Percentiles rank a stretch among this genome's conserved stretches.
These are phyloP conservation scores for Fusarium aywerte DNA, from an alignment of 2,329 filamentous ascomycete genomes.

Conservation along the genomic window DNA sequence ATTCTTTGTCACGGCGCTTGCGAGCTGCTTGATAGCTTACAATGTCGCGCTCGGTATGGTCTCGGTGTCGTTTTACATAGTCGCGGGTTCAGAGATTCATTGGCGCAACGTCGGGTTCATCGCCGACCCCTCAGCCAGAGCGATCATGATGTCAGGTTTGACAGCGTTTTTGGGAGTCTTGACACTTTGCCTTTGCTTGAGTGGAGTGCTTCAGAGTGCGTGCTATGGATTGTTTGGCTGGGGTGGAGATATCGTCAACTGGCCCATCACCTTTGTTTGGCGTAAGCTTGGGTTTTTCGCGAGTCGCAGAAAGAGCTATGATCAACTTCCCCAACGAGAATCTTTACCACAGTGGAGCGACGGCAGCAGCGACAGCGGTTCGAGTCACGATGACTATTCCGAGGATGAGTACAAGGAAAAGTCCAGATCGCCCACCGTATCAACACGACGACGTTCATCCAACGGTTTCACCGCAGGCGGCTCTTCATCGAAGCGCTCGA, in stretches of 20 bases:
- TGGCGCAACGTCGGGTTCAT: constrained; percentile 52
- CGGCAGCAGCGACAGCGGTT: constrained; percentile 9
- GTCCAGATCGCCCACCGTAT: not conserved
- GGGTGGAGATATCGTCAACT: constrained; percentile 46
- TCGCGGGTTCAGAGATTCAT: constrained; percentile 51
- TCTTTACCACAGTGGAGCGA: constrained; percentile 1
- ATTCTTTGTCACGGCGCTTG: constrained; percentile 27
- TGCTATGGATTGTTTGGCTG: constrained; percentile 45
- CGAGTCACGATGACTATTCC: not conserved
- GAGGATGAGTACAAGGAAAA: constrained; percentile 33
- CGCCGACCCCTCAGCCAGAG: constrained; percentile 48
- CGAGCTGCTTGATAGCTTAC: constrained; percentile 33
- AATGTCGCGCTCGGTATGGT: constrained; percentile 42
- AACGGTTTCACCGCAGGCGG: not conserved
- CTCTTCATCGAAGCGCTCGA: constrained; percentile 3
- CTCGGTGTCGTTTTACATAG: constrained; percentile 49
- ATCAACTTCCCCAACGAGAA: constrained; percentile 19
- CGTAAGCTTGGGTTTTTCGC: constrained; percentile 13
- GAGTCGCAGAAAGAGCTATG: constrained; percentile 14
- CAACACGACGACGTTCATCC: not conserved
- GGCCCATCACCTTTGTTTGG: constrained; percentile 39
- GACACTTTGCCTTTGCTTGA: constrained; percentile 27
- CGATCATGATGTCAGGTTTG: constrained; percentile 49
- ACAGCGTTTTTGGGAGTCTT: constrained; percentile 45
- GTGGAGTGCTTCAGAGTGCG: constrained; percentile 44